Conservation (phyloP, 2,329 filamentous ascomycete genomes). For the Paramyrothecium roridum region DNA sequence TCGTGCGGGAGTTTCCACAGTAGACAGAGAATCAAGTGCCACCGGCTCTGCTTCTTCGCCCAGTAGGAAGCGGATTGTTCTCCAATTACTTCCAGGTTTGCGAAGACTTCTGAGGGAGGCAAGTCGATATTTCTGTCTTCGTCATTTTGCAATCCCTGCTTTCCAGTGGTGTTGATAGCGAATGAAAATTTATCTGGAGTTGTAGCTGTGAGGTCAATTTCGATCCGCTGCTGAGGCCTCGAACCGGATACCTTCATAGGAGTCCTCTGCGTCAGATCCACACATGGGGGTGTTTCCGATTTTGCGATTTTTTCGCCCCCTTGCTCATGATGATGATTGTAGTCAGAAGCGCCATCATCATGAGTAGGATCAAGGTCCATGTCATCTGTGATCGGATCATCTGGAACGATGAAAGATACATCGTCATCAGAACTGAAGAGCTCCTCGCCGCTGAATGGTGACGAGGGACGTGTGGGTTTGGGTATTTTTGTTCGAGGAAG, state of each 20-base stretch:
- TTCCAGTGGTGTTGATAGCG: too few relatives aligned
- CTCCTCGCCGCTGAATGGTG: conserved; percentile 40
- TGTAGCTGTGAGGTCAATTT: conserved; percentile 19
- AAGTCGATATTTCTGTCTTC: background rate
- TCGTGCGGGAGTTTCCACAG: conserved; percentile 24
- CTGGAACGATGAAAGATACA: conserved; percentile 46
- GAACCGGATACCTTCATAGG: background rate
- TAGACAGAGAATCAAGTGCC: conserved; percentile 23
- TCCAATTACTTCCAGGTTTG: conserved; percentile 17
- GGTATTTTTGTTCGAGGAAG: conserved; percentile 14
- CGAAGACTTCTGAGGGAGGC: conserved; percentile 18
- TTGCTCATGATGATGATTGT: too few relatives aligned
- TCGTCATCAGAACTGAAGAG: conserved; percentile 49
- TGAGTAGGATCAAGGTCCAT: conserved; percentile 4
- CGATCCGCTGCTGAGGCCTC: conserved; percentile 1
- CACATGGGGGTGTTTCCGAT: conserved; percentile 13
- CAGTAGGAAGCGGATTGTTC: conserved; percentile 14
- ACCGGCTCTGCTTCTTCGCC: conserved; percentile 21
- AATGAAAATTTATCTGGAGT: too few relatives aligned
- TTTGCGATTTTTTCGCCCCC: conserved; percentile 10
- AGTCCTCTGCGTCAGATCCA: conserved; percentile 25
- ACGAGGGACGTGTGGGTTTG: conserved; percentile 1
- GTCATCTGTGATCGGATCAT: conserved; percentile 9
- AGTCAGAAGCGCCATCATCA: background rate
- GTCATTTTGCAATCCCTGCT: too few relatives aligned